These are phyloP conservation scores for Pestalotiopsis fici DNA, from an alignment of 2,329 filamentous ascomycete species.

Conservation along the genomic window DNA sequence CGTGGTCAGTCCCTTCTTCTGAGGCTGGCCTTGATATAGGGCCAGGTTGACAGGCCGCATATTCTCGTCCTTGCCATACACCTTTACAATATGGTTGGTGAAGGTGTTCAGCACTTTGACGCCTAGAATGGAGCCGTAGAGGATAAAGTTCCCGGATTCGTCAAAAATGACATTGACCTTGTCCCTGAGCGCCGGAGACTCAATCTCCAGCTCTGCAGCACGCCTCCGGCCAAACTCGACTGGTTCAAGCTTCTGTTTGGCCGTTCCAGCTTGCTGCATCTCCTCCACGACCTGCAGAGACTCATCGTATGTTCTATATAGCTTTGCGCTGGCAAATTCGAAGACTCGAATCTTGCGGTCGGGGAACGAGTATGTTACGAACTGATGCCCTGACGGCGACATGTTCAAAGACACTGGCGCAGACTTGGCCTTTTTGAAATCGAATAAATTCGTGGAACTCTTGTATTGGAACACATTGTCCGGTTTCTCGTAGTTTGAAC, in stretches of 20 bases:
- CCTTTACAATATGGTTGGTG: conserved; percentile 87
- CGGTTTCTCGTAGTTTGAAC: conserved; percentile 82
- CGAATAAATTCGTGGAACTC: conserved; percentile 90
- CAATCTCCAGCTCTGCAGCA: conserved; percentile 83
- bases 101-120: conserved; percentile 95
- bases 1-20: conserved; percentile 90
- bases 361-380: conserved; percentile 87
- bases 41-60: conserved; percentile 81
- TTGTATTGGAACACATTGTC: conserved; percentile 91
- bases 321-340: conserved; percentile 85
- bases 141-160: conserved; percentile 91
- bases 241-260: conserved; percentile 78
- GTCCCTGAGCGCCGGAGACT: conserved; percentile 65
- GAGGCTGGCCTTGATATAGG: conserved; percentile 91
- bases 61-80: conserved; percentile 88
- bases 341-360: conserved; percentile 93
- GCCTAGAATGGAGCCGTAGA: conserved; percentile 90
- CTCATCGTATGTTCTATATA: conserved; percentile 93
- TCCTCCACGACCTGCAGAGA: conserved; percentile 85
- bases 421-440: conserved; percentile 95
- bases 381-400: conserved; percentile 82
- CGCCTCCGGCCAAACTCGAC: conserved; percentile 90
- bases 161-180: conserved; percentile 91
- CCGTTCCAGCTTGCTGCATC: conserved; percentile 93
- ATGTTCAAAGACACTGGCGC: conserved; percentile 80